Conservation (phyloP, 345 rosid genomes). For the Arabis hirsuta region DNA sequence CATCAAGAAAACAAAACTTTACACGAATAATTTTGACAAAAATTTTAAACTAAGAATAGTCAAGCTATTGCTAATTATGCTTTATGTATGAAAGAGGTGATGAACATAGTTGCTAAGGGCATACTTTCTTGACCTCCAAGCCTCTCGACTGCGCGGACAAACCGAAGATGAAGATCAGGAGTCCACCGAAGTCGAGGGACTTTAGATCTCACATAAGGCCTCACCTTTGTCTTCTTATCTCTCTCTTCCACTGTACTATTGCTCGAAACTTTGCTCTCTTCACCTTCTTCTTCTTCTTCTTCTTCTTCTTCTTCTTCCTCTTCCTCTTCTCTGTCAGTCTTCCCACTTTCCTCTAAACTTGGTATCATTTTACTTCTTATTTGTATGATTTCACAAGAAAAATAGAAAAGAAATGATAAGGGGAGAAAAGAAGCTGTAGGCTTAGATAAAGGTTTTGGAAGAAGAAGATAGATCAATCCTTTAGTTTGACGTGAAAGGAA, state of each 20-base stretch:
- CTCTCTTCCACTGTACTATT: constrained; percentile 83
- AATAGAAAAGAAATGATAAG: neutral
- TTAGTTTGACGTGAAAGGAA: constrained; percentile 31
- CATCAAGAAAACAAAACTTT: neutral
- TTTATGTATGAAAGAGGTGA: neutral
- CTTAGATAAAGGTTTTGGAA: constrained; percentile 10
- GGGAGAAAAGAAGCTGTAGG: constrained; percentile 4
- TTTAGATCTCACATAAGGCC: constrained; percentile 81
- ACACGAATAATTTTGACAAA: neutral
- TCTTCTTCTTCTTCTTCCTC: constrained; percentile 38
- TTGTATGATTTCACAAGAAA: neutral
- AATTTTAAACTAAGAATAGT: neutral
- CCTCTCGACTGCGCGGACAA: constrained; percentile 73
- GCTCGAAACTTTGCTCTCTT: constrained; percentile 63
- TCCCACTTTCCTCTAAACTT: constrained; percentile 22
- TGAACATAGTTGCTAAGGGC: constrained; percentile 31
- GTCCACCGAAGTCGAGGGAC: constrained; percentile 91
- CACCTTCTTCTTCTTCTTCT: constrained; percentile 49
- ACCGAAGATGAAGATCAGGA: constrained; percentile 81
- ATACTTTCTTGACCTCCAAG: constrained; percentile 92
- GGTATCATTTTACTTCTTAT: constrained; percentile 22
- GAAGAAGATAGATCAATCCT: constrained; percentile 26
- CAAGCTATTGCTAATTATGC: neutral
- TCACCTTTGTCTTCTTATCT: constrained; percentile 60
- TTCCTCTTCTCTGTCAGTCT: constrained; percentile 16